These are phyloP conservation scores for Jasminum sambac DNA, from an alignment of 257 asterid genomes.

Conservation along the genomic window DNA sequence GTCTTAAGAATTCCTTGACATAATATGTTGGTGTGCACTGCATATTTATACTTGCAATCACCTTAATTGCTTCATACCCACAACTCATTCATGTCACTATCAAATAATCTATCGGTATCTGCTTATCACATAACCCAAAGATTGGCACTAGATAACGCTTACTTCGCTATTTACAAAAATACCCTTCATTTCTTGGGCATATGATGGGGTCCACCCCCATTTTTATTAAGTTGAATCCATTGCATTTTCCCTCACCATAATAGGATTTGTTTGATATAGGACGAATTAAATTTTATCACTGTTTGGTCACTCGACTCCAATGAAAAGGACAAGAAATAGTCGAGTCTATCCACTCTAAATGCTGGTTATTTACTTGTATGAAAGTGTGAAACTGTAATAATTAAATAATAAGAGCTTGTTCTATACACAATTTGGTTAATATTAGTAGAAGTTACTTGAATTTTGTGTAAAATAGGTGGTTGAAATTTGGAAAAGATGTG, in stretches of 20 bases:
- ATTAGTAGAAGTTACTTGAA: too few species aligned
- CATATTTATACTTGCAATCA: conserved; percentile 57
- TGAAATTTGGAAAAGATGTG: too few species aligned
- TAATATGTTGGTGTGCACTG: conserved; percentile 32
- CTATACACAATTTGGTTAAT: too few species aligned
- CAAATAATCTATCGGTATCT: conserved; percentile 34
- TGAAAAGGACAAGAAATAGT: too few species aligned
- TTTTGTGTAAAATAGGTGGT: too few species aligned
- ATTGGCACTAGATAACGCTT: conserved; percentile 29
- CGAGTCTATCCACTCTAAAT: too few species aligned
- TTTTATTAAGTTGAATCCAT: not conserved
- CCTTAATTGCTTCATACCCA: conserved; percentile 26
- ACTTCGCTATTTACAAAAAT: conserved; percentile 25
- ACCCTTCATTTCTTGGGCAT: conserved; percentile 14
- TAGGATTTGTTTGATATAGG: not conserved
- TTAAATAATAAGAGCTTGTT: too few species aligned
- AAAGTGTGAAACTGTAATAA: too few species aligned
- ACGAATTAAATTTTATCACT: not conserved
- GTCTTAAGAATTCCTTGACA: conserved; percentile 55
- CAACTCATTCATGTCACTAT: conserved; percentile 48
- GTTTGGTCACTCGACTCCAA: too few species aligned
- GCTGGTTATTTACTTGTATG: too few species aligned
- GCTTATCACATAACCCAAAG: conserved; percentile 31
- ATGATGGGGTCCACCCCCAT: not conserved
- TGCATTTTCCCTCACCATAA: not conserved